phyloP scores from a whole-genome alignment of 176 grass and related monocot species.

The Phoenix roebelenii region DNA sequence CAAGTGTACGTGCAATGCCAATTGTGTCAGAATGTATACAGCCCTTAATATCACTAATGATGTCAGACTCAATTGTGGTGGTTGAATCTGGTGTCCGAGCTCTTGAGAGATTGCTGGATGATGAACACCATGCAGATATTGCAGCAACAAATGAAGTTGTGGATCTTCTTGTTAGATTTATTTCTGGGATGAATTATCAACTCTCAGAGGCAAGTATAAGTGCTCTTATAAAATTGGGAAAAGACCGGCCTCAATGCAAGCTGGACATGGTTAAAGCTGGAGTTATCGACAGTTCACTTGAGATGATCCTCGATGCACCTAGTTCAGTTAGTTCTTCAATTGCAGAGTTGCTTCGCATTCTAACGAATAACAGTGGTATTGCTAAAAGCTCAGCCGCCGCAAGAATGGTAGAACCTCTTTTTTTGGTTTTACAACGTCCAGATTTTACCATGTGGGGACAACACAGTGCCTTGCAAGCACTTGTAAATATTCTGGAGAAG shows the following conservation, averaged over 20 bases:
- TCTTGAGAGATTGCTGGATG: conserved; percentile 66
- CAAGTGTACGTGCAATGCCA: conserved; percentile 47
- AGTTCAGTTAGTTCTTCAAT: conserved; percentile 69
- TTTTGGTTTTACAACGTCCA: conserved; percentile 62
- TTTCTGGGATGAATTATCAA: conserved; percentile 65
- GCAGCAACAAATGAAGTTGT: conserved; percentile 67
- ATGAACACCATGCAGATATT: conserved; percentile 80
- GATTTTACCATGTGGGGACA: conserved; percentile 91
- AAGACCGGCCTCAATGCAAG: conserved; percentile 87
- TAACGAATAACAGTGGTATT: conserved; percentile 93
- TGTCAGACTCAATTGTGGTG: conserved; percentile 46
- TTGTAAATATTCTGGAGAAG: conserved; percentile 96
- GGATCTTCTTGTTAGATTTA: conserved; percentile 72
- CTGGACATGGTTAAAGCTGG: conserved; percentile 97
- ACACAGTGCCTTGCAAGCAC: conserved; percentile 82
- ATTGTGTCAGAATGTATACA: conserved; percentile 72
- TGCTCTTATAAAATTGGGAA: conserved; percentile 93
- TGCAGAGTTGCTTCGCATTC: conserved; percentile 85
- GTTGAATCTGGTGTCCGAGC: conserved; percentile 71
- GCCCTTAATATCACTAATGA: conserved; percentile 72
- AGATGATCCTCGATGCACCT: conserved; percentile 95
- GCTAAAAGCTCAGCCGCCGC: conserved; percentile 87
- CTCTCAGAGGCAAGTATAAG: conserved; percentile 62
- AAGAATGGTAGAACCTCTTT: conserved; percentile 95
- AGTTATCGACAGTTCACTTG: conserved; percentile 78